Percentiles rank a stretch among this genome's conserved stretches.
phyloP scores from a whole-genome alignment of 2,329 filamentous ascomycete species.

The Periconia sp. region DNA sequence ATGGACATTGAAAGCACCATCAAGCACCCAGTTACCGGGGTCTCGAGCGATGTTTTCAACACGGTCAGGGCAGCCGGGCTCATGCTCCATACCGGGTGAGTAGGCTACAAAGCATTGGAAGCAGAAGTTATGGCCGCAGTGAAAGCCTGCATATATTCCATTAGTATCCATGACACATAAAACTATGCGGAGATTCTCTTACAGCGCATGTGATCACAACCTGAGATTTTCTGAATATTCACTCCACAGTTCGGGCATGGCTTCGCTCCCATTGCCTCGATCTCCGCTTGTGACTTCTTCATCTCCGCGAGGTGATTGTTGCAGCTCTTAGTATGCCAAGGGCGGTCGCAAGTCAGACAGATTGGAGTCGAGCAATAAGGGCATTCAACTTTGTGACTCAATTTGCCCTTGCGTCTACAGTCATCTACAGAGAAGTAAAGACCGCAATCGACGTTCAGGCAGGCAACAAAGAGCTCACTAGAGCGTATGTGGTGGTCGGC shows the following conservation, averaged over 20 bases:
- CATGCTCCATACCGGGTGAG: slow-evolving; percentile 9
- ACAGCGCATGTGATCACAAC: slow-evolving; percentile 36
- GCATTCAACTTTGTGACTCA: slow-evolving; percentile 23
- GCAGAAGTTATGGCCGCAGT: slow-evolving; percentile 29
- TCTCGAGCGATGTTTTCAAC: slow-evolving; percentile 18
- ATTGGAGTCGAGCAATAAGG: slow-evolving; percentile 27
- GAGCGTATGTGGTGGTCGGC: slow-evolving; percentile 18
- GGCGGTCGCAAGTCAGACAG: slow-evolving; percentile 28
- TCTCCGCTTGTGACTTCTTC: slow-evolving; percentile 12
- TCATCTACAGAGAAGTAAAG: slow-evolving; percentile 29
- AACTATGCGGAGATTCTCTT: too few relatives aligned
- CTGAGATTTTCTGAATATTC: slow-evolving; percentile 32
- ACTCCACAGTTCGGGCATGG: slow-evolving; percentile 31
- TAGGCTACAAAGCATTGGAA: slow-evolving; percentile 24
- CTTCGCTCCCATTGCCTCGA: slow-evolving; percentile 32
- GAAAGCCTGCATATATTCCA: slow-evolving; percentile 11
- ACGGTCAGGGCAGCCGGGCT: slow-evolving; percentile 13
- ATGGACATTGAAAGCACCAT: too few relatives aligned
- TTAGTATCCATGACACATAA: too few relatives aligned
- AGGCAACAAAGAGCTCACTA: slow-evolving; percentile 20
- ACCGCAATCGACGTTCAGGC: slow-evolving; percentile 26
- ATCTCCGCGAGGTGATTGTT: slow-evolving; percentile 23
- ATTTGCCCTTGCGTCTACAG: slow-evolving; percentile 10
- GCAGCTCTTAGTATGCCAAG: slow-evolving; percentile 25
- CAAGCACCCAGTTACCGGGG: slow-evolving; percentile 17